These are phyloP conservation scores for Pascua sp. DNA, from an alignment of 1,284 basidiomycete genomes.

Conservation along the genomic window DNA sequence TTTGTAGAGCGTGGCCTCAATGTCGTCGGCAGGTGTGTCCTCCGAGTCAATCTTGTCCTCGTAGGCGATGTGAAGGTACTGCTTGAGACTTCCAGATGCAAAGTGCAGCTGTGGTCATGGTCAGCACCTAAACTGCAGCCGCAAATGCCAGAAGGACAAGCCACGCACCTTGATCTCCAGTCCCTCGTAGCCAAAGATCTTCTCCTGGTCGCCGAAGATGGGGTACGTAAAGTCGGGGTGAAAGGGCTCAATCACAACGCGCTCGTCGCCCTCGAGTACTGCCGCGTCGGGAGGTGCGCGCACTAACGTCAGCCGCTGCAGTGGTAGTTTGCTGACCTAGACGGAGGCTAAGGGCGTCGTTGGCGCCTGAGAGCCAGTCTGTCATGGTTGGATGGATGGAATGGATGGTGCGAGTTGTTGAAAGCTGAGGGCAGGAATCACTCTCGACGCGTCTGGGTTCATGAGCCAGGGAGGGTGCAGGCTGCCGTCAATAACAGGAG, in stretches of 20 bases:
- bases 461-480: too few relatives aligned
- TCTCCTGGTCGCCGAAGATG: conserved; percentile 95
- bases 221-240: conserved; percentile 85
- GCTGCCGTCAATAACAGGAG: too few relatives aligned
- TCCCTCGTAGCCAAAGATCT: conserved; percentile 88
- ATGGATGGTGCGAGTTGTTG: background rate
- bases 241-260: conserved; percentile 61
- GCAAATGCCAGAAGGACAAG: too few relatives aligned
- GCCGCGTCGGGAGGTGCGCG: conserved; percentile 63
- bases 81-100: conserved; percentile 77
- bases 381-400: conserved; percentile 23
- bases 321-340: conserved; percentile 56
- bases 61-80: conserved; percentile 69
- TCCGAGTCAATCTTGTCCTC: conserved; percentile 64
- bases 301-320: conserved; percentile 31
- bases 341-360: conserved; percentile 66
- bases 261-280: conserved; percentile 57
- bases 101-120: conserved; percentile 62
- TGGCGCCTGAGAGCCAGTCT: conserved; percentile 59
- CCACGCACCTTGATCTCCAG: conserved; percentile 70
- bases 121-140: background rate
- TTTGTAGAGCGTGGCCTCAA: conserved; percentile 69
- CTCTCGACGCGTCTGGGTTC: too few relatives aligned
- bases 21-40: conserved; percentile 77
- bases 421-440: too few relatives aligned